A percentile compares a stretch with the other conserved stretches of the same genome.
Evolutionary conservation across 2,329 filamentous ascomycete species (phyloP).

Genomic region (Xylariomycetidae sp.): DNA sequence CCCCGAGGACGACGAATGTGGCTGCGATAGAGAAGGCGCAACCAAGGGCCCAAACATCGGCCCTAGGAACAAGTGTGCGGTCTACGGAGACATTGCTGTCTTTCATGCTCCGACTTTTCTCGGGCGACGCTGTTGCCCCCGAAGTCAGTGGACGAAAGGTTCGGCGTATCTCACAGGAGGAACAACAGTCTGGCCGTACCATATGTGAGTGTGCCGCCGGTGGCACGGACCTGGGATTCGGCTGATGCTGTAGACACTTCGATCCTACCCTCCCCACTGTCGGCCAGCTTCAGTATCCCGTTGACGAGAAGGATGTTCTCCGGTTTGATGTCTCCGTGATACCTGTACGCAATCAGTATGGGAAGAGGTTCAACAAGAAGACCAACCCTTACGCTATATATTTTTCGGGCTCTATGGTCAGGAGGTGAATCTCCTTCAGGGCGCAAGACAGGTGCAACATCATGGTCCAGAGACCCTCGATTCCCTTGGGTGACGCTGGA

Average conservation of each 20-base stretch:
- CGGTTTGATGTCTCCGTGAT: constrained; percentile 32
- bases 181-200: too few species aligned
- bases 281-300: constrained; percentile 30
- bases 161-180: too few species aligned
- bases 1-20: constrained; percentile 30
- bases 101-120: too few species aligned
- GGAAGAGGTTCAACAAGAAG: neutral
- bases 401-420: constrained; percentile 8
- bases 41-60: constrained; percentile 34
- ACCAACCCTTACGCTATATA: neutral
- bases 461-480: constrained; percentile 24
- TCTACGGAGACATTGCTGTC: too few species aligned
- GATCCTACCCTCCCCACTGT: constrained; percentile 31
- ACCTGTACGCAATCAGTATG: constrained; percentile 18
- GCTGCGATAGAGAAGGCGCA: constrained; percentile 33
- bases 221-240: too few species aligned
- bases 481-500: constrained; percentile 20
- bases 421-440: constrained; percentile 15
- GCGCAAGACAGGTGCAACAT: constrained; percentile 26
- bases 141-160: too few species aligned
- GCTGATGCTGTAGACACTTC: too few species aligned
- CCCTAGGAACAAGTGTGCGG: too few species aligned
- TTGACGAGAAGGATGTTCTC: constrained; percentile 27
- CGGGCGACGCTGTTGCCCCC: constrained; percentile 5
- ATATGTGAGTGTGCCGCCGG: constrained; percentile 30